These are phyloP conservation scores for Drosera capensis DNA, from an alignment of 148 eudicot species.

Conservation along the genomic window DNA sequence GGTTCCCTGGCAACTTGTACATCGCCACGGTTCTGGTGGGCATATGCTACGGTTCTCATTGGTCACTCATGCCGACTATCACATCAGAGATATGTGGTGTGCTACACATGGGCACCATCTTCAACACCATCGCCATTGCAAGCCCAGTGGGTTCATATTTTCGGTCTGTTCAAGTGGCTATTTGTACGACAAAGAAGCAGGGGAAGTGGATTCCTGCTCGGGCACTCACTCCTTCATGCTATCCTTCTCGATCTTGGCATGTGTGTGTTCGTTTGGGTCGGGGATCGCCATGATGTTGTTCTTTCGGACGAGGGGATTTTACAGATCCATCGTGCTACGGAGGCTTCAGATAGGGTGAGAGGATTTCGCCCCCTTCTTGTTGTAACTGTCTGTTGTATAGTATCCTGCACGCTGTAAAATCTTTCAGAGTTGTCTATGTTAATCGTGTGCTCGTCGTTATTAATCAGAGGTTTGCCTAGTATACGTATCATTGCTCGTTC, in stretches of 20 bases:
- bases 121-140: conserved; percentile 71
- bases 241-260: conserved; percentile 52
- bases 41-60: conserved; percentile 76
- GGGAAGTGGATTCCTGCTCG: conserved; percentile 30
- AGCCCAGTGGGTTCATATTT: conserved; percentile 76
- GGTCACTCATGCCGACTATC: conserved; percentile 85
- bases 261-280: conserved; percentile 41
- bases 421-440: no score
- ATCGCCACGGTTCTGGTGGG: conserved; percentile 75
- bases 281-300: conserved; percentile 37
- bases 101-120: conserved; percentile 73
- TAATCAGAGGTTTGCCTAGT: no score
- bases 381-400: no score
- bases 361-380: no score
- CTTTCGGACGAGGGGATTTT: conserved; percentile 54
- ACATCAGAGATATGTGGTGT: conserved; percentile 75
- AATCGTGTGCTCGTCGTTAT: no score
- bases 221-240: conserved; percentile 71
- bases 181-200: conserved; percentile 58
- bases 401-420: no score
- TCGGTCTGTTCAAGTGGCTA: conserved; percentile 58
- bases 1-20: conserved; percentile 64
- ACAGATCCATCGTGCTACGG: conserved; percentile 28
- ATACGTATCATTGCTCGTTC: no score
- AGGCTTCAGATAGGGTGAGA: no score